Evolutionary conservation across 1,139 yeast species (phyloP).

Genomic region (Saccharomyces hybrid): DNA sequence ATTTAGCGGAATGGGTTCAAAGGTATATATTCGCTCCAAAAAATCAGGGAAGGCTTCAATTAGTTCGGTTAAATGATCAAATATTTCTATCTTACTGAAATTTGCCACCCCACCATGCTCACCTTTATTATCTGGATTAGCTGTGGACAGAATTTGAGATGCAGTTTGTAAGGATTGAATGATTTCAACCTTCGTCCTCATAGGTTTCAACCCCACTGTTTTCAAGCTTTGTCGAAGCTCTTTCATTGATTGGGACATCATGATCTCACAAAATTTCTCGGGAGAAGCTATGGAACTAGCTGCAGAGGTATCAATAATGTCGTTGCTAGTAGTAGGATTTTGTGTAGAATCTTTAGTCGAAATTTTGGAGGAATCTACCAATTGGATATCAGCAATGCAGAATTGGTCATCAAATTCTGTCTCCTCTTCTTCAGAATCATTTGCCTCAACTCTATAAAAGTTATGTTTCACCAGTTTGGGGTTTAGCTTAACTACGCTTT

Average conservation of each 20-base stretch:
- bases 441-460: conserved; percentile 6
- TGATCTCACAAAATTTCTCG: conserved; percentile 4
- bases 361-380: conserved; percentile 1
- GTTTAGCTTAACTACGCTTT: neutral
- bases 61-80: conserved; percentile 17
- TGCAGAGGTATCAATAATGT: neutral
- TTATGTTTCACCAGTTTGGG: neutral
- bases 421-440: conserved; percentile 13
- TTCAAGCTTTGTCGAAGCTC: conserved; percentile 20
- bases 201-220: conserved; percentile 26
- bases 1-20: conserved; percentile 22
- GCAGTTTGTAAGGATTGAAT: conserved; percentile 23
- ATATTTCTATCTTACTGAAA: conserved; percentile 15
- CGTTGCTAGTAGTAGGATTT: neutral
- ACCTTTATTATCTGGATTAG: conserved; percentile 3
- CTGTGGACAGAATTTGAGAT: conserved; percentile 16
- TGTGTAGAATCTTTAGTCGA: neutral
- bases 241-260: conserved; percentile 14
- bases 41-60: conserved; percentile 17
- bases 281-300: conserved; percentile 3
- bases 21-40: conserved; percentile 24
- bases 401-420: neutral
- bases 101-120: neutral
- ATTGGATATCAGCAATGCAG: neutral
- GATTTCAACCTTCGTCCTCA: conserved; percentile 24